Base-by-base conservation (phyloP, 305 asterid species). In the Lippia alba region DNA sequence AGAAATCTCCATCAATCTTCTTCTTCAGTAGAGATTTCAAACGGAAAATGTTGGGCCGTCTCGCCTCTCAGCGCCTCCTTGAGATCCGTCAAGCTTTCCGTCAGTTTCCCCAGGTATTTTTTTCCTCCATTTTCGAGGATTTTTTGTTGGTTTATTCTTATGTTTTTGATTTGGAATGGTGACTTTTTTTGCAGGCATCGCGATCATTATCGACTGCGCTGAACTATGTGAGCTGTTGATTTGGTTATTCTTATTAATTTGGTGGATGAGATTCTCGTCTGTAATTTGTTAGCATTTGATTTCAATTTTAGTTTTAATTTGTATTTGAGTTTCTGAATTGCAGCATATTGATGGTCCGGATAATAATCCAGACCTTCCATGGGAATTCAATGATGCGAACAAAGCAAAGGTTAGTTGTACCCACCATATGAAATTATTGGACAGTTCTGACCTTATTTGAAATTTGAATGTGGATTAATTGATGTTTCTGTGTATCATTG, bases 301-400 rank as follows among this genome's bases (percentile, higher is more conserved):
- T 51, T n/a, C 36, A 17, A 12, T 48, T 59, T 14, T 40, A 12
- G 14, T 33, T 75, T 24, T 10, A 7, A 1, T 55, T 71, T 48
- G 56, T 64, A 53, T 34, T 15, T 32, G 45, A n/a, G 9, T 73
- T 49, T 72, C 19, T 41, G 72, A 16, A 60, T 71, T 79, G 87
- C 81, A 94, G 99, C 99, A 94, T 76, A 65, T 94, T 74, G 91
- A 94, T 77, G 24, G 87, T 46, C 92, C 97, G 58, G 99, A 94
- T 72, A 94, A 94, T 78, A 91, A 86, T 5, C 89, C 97, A 4
- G 88, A 83, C 76, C 77, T 86, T 69, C 93, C 95, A 15, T 94
- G 99, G 99, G 91, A 87, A 81, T 94, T 94, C 85, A 73, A 74
- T 4, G 91, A 72, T 33, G 62, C 82, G 39, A 94, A 91, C 87